Base-by-base conservation (phyloP, 2,329 filamentous ascomycete genomes). In the Aspergillus hiratsukae region DNA sequence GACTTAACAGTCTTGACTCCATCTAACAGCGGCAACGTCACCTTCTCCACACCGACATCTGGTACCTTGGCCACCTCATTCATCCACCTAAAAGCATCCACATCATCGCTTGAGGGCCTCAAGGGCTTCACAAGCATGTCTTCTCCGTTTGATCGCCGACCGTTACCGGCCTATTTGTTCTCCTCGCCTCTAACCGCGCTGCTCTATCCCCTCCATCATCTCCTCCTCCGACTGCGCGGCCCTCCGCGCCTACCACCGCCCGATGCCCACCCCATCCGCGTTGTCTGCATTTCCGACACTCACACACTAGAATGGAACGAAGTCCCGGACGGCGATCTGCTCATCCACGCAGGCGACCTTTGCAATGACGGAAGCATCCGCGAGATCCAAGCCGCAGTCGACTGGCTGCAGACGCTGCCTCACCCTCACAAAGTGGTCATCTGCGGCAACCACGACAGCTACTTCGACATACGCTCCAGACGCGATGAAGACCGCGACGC, bases 281-380 rank as follows among this genome's bases (percentile, higher is more conserved):
- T 97, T 27, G 89, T 97, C 61, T 96, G 90, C 75, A 85, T 97
- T 61, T 93, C 91, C 9, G 93, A 97, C 75, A 97, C 93, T 0
- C 93, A 97, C 75, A 64, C 79, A n/a, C 79, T 95, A 0, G 62
- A 72, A 63, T 72, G 70, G 61, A 45, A 58, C 11, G 65, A 72
- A 35, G 60, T 76, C 3, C 91, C 91, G 0, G 74, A 81, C 9
- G 92, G 91, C 55, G 91, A 97, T 71, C 79, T 97, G 23, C 83
- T 97, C 50, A 88, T 97, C 64, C 93, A 97, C 69, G 89, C 91
- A 2, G 93, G 93, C 40, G 93, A 97, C 75, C 79, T 96, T 66
- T 88, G 87, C 53, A 86, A 90, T 64, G 78, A 79, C 23, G 93
- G 93, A 41, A 88, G 85, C 8, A 81, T 84, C 0, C 78, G 78